Percentiles rank a stretch among this genome's conserved stretches.
These are phyloP conservation scores for Pulveroboletus frians DNA, from an alignment of 768 basidiomycete species.

Conservation along the genomic window DNA sequence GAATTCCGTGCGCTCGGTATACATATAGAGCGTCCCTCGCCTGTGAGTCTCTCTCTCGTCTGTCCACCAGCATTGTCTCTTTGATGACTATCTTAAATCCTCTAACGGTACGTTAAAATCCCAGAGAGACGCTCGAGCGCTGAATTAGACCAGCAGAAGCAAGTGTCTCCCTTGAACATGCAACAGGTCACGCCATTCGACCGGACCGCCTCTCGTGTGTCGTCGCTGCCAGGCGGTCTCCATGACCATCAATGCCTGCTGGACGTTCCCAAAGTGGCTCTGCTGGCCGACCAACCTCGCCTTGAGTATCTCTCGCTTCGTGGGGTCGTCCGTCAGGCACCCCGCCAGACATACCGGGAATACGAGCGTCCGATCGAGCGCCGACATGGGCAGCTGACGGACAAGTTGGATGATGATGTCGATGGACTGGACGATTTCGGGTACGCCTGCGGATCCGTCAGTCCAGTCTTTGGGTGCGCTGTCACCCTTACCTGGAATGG, in stretches of 20 bases:
- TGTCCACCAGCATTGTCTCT: constrained; percentile 11
- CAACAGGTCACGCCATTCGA: constrained; percentile 57
- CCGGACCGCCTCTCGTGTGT: constrained; percentile 46
- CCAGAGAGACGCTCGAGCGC: not conserved
- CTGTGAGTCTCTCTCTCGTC: too few relatives aligned
- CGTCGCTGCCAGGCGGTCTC: constrained; percentile 67
- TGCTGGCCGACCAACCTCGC: constrained; percentile 50
- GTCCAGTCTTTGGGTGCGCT: not conserved
- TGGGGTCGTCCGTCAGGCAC: constrained; percentile 63
- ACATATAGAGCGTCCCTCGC: constrained; percentile 14
- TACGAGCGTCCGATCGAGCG: constrained; percentile 60
- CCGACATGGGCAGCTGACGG: constrained; percentile 49
- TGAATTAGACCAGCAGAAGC: constrained; percentile 31
- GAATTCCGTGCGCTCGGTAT: constrained; percentile 32
- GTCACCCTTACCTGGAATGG: constrained; percentile 53
- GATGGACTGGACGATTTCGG: constrained; percentile 61
- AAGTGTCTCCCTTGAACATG: constrained; percentile 29
- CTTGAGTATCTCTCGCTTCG: constrained; percentile 54
- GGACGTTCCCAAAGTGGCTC: constrained; percentile 54
- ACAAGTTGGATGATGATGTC: constrained; percentile 50
- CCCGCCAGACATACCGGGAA: constrained; percentile 74
- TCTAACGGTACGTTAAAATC: constrained; percentile 14
- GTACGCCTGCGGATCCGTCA: constrained; percentile 48
- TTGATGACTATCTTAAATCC: constrained; percentile 14
- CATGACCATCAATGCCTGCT: constrained; percentile 56